These are phyloP conservation scores for Volvox reticuliferus DNA, from an alignment of 139 green algal species.

Conservation along the genomic window DNA sequence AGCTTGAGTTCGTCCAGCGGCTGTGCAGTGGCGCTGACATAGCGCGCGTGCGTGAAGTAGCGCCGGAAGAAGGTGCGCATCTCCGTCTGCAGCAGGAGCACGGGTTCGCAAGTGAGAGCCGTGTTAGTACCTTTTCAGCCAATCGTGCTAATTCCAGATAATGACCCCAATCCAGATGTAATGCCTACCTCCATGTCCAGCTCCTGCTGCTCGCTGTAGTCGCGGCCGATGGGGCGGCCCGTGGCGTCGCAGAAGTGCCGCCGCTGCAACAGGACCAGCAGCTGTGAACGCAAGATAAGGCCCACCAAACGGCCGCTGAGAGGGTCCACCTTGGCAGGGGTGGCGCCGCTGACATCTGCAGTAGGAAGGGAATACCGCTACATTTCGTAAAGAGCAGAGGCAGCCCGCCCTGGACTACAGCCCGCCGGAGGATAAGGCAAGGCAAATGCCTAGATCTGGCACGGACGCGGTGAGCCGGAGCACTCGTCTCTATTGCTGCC, in stretches of 20 bases:
- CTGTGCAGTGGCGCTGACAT: conserved; percentile 62
- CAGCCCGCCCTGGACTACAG: background rate
- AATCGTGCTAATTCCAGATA: too few relatives aligned
- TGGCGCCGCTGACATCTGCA: conserved; percentile 28
- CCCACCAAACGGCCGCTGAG: conserved; percentile 73
- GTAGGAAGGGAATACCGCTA: background rate
- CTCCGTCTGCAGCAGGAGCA: conserved; percentile 59
- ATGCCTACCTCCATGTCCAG: conserved; percentile 64
- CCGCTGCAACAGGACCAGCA: conserved; percentile 83
- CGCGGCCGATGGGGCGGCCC: conserved; percentile 59
- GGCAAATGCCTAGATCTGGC: too few relatives aligned
- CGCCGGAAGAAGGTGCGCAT: conserved; percentile 87
- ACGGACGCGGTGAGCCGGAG: too few relatives aligned
- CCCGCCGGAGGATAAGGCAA: too few relatives aligned
- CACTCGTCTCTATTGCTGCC: too few relatives aligned
- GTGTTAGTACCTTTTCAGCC: too few relatives aligned
- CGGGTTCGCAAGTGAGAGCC: too few relatives aligned
- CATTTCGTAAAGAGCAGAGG: background rate
- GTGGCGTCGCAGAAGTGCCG: conserved; percentile 73
- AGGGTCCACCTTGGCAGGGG: background rate
- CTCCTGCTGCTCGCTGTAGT: conserved; percentile 58
- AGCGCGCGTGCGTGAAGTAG: conserved; percentile 76
- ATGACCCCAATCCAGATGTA: too few relatives aligned
- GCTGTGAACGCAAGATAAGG: conserved; percentile 87
- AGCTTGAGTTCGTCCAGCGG: conserved; percentile 62